These are phyloP conservation scores for Ganoderma lucidum DNA, from an alignment of 1,284 basidiomycete species.

Conservation along the genomic window DNA sequence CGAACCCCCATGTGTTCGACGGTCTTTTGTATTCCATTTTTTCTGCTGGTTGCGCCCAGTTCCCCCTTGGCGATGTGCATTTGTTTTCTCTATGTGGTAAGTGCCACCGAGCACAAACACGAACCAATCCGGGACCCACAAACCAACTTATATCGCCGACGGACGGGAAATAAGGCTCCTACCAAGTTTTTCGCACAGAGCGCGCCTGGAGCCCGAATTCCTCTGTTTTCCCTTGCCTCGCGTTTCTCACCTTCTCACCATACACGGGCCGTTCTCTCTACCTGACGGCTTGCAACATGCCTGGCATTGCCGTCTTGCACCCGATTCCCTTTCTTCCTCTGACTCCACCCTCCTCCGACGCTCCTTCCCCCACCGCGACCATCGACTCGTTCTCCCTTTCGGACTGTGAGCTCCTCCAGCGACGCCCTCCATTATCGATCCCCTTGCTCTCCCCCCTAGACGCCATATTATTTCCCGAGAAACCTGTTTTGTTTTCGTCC, in stretches of 20 bases:
- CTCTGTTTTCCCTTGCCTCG: slow-evolving; percentile 16
- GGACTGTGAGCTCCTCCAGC: slow-evolving; percentile 26
- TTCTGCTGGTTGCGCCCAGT: slow-evolving; percentile 1
- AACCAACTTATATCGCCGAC: slow-evolving; percentile 22
- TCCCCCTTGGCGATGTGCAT: slow-evolving; percentile 21
- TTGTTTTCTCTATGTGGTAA: slow-evolving; percentile 17
- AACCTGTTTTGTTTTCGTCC: neutral
- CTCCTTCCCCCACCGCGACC: slow-evolving; percentile 12
- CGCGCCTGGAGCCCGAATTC: slow-evolving; percentile 19
- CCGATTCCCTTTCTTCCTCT: slow-evolving; percentile 27
- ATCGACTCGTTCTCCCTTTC: slow-evolving; percentile 19
- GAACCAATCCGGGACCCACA: slow-evolving; percentile 23
- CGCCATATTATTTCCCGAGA: neutral
- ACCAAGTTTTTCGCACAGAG: slow-evolving; percentile 6
- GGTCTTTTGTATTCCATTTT: slow-evolving; percentile 15
- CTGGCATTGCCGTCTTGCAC: slow-evolving; percentile 29
- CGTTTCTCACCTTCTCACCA: slow-evolving; percentile 24
- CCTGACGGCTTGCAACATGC: slow-evolving; percentile 31
- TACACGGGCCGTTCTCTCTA: slow-evolving; percentile 27
- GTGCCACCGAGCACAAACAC: slow-evolving; percentile 4
- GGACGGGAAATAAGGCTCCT: neutral
- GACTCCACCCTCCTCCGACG: slow-evolving; percentile 18
- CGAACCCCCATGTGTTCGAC: slow-evolving; percentile 4
- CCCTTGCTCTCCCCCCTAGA: slow-evolving; percentile 11
- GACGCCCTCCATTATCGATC: slow-evolving; percentile 7